Evolutionary conservation across 2,329 filamentous ascomycete genomes (phyloP), one percentile per base, ranked within the genome.

Genomic region (Aspergillus alliaceus): DNA sequence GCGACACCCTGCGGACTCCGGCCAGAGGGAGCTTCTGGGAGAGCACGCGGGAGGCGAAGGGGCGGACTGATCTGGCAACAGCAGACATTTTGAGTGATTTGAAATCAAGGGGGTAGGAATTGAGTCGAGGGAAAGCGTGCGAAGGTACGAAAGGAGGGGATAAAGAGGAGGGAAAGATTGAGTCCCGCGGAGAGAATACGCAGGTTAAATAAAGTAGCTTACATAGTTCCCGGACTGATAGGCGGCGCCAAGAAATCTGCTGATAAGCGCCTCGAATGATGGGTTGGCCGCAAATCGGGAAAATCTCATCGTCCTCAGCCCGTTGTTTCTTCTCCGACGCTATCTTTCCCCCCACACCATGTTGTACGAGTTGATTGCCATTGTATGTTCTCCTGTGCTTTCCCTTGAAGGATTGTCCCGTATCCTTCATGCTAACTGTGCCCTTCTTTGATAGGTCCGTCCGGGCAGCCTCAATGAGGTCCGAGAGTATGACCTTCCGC

Each of bases 281-380:
- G 25, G 12, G 54, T 58, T 51, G 54, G 42, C 47, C 58, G 51
- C 37, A 53, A 35, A 35, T 60, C 55, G 40, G 55, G 59, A 66
- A 66, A 64, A 65, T 64, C 62, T 64, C 56, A 46, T 61, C 59
- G 49, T 29, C 31, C 42, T 40, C 42, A 50, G 59, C 53, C 59
- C 59, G 58, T 49, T 50, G 50, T n/a, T 56, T 58, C 55, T 54
- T 58, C 59, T 48, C 58, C 64, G 60, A 64, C 59, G 53, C 57
- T 57, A 60, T 53, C 59, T 55, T 57, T 58, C 53, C 37, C 54
- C 57, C 57, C 54, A 59, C 44, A 50, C 42, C 64, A 97, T 99
- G 95, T 82, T 99, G 79, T 99, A 99, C 83, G 95, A 99, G 81
- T 82, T 98, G 72, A 95, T 99, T 77, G 95, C 90, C 76, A 89